Evolutionary conservation across 1,139 yeast species (phyloP), one percentile per base, ranked within the genome.

Genomic region (Wickerhamiella pararugosa): DNA sequence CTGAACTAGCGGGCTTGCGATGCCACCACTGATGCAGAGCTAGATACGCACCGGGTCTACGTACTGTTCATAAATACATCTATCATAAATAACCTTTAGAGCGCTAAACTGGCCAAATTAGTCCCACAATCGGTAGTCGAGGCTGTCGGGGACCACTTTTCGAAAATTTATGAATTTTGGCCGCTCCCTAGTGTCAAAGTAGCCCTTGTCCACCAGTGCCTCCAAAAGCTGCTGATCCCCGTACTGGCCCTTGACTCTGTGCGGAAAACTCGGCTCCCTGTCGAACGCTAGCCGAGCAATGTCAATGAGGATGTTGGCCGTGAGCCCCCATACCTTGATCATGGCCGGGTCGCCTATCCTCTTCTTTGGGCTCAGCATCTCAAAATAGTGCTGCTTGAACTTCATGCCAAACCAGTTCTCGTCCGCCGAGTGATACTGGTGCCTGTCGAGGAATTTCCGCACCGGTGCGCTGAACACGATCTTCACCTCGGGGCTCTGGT

Each of bases 251-350:
- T 25, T 25, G 9, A 6, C 21, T 8, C 43, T 35, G 28, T 43
- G 42, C 7, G 45, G 36, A 28, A 45, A 43, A 6, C 41, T 46
- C 5, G 54, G 53, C 10, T 43, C 45, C 7, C 35, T 30, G 1
- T 42, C 47, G 27, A 32, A 44, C 15, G 51, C 47, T 8, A 48
- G 34, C 25, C 58, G 47, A 3, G 58, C 59, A 31, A 51, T 44
- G 40, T 59, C 62, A 9, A 57, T 40, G 5, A 55, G 51, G 26
- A 59, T 54, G 39, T 56, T 58, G 3, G 60, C 58, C 6, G 62
- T 59, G 5, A 59, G 50, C 2, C 62, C 62, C 44, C 44, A 41
- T 9, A 41, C 41, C 26, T 27, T 27, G 15, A 37, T 8, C 5
- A 15, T 11, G 5, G 35, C 38, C 2, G 44, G 44, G 29, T 37